phyloP scores from a whole-genome alignment of 1,284 basidiomycete species.

The Trichosporon sp. region DNA sequence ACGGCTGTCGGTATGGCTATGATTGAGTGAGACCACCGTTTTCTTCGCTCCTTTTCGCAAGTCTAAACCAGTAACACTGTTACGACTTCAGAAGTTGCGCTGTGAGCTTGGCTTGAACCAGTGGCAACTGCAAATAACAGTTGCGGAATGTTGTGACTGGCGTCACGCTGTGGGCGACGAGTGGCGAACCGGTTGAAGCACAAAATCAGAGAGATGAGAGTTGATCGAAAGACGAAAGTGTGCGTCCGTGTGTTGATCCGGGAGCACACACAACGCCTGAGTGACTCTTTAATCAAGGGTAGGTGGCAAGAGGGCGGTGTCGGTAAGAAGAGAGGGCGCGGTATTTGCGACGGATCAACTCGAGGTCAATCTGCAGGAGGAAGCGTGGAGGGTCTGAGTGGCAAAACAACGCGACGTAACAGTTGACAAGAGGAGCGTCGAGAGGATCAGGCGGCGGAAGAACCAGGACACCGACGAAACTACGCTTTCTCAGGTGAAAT shows the following conservation, averaged over 20 bases:
- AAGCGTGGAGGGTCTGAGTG: background rate
- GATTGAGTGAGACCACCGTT: constrained; percentile 45
- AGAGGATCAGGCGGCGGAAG: background rate
- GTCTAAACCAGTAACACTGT: constrained; percentile 14
- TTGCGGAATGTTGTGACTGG: constrained; percentile 14
- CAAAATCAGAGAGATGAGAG: background rate
- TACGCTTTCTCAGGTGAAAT: background rate
- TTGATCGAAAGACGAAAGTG: background rate
- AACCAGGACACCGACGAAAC: background rate
- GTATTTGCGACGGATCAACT: constrained; percentile 5
- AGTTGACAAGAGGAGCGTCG: background rate
- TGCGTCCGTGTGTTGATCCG: constrained; percentile 1
- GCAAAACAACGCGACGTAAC: background rate
- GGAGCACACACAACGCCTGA: constrained; percentile 4
- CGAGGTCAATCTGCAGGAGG: background rate
- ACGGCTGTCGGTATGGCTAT: constrained; percentile 50
- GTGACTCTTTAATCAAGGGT: background rate
- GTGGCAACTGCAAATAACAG: constrained; percentile 17
- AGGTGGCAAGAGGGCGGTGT: constrained; percentile 7
- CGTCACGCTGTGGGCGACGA: constrained; percentile 9
- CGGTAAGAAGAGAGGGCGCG: background rate
- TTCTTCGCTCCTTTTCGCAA: constrained; percentile 49
- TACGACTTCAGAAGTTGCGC: constrained; percentile 10
- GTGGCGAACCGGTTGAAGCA: background rate
- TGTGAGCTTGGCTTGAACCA: background rate